A percentile compares a stretch with the other conserved stretches of the same genome.
phyloP scores from a whole-genome alignment of 495 filamentous ascomycete species.

The Aspergillus affinis region DNA sequence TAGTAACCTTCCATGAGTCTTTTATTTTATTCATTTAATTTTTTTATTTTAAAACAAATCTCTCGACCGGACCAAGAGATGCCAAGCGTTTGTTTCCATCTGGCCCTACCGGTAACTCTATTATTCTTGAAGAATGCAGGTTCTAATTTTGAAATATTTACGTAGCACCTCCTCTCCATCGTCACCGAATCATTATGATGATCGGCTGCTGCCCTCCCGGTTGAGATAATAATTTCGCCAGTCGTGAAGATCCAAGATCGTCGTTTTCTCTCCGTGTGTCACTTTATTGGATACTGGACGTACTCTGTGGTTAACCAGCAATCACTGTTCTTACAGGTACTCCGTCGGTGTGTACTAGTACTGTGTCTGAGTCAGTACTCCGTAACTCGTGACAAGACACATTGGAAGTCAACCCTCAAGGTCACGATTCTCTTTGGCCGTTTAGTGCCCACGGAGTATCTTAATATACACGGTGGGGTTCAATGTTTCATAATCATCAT shows the following conservation, averaged over 20 bases:
- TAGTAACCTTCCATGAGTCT: not conserved
- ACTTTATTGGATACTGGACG: not conserved
- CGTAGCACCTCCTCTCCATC: not conserved
- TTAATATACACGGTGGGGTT: slow-evolving; percentile 8
- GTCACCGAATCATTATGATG: too few species aligned
- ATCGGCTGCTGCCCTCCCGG: not conserved
- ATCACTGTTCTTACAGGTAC: too few species aligned
- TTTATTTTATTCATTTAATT: not conserved
- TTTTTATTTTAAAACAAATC: not conserved
- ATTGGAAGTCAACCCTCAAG: not conserved
- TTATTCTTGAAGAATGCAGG: not conserved
- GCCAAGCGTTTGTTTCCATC: not conserved
- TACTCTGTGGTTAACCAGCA: too few species aligned
- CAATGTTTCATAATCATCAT: slow-evolving; percentile 10
- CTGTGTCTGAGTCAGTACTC: not conserved
- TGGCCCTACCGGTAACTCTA: not conserved
- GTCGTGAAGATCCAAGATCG: not conserved
- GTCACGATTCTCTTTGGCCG: not conserved
- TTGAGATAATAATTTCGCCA: not conserved
- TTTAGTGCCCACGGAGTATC: not conserved
- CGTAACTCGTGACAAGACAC: not conserved
- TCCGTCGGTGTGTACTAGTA: not conserved
- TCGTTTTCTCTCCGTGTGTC: not conserved
- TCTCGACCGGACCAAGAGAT: not conserved
- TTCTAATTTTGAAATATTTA: not conserved